Base-by-base conservation (phyloP, 306 rosid genomes). In the Lablab purpureus region DNA sequence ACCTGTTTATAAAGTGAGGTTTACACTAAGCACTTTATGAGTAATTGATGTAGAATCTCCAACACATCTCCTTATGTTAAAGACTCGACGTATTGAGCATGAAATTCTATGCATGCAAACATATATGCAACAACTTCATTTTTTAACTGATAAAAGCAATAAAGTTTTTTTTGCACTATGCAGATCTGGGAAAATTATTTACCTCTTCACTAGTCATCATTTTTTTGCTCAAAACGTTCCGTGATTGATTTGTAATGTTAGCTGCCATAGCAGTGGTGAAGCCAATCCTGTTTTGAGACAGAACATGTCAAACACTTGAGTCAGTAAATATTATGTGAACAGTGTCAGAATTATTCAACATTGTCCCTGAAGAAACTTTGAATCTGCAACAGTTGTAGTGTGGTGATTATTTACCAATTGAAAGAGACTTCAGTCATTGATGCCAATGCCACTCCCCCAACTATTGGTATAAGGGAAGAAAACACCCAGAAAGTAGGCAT, bases 371-470 rank as follows among this genome's bases (percentile, higher is more conserved):
- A 75, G 65, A 28, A 74, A 76, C 74, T 50, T 36, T 65, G 12
- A 55, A 55, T 45, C 55, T 78, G 77, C 14, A 55, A 75, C 19
- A 74, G 54, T 11, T 56, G 25, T 28, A 65, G 60, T 65, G 59
- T 60, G 71, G 14, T 81, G 67, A 17, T 81, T 19, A 11, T 71
- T 87, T 92, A 95, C 99, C 97, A 92, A 78, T 95, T 95, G 82
- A 95, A 95, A 46, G 99, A 87, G 69, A 91, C 82, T 87, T 92
- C 98, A 23, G 98, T 91, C 87, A 89, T 81, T 50, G 99, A 95
- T 68, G 97, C 94, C 79, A 95, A 47, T 80, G 85, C 93, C 86
- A 92, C 99, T 79, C 98, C 99, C 34, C 98, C 96, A n/a, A 89
- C 91, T 81, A 95, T 89, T 36, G 96, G 98, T n/a, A 92, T 17